Percentiles rank a stretch among this genome's conserved stretches.
These are phyloP conservation scores for Exserohilum turcica DNA, from an alignment of 2,329 filamentous ascomycete species.

Conservation along the genomic window DNA sequence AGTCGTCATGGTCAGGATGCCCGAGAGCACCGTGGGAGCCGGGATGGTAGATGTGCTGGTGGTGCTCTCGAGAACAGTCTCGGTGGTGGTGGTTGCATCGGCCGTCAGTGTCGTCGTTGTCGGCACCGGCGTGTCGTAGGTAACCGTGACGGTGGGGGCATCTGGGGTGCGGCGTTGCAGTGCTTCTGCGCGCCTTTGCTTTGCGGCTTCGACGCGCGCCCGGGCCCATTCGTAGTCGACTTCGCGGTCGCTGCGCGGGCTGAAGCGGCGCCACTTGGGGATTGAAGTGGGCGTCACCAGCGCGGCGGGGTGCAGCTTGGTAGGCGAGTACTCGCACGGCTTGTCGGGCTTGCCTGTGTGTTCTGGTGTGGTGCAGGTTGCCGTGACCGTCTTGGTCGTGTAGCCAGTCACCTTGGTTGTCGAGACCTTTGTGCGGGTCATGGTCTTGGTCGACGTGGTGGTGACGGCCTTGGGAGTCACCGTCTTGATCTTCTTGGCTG, in stretches of 20 bases:
- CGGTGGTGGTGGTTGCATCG: constrained; percentile 24
- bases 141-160: constrained; percentile 42
- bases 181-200: constrained; percentile 31
- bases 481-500: constrained; percentile 40
- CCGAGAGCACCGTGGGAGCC: constrained; percentile 44
- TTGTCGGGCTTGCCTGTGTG: constrained; percentile 41
- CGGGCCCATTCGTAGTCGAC: constrained; percentile 44
- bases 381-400: constrained; percentile 45
- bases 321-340: constrained; percentile 44
- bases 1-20: constrained; percentile 38
- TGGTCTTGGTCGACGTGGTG: constrained; percentile 29
- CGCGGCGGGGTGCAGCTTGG: constrained; percentile 38
- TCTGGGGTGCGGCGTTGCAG: constrained; percentile 44
- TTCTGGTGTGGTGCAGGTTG: constrained; percentile 46
- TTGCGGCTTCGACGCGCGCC: constrained; percentile 43
- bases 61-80: constrained; percentile 35
- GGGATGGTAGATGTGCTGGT: constrained; percentile 41
- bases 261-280: constrained; percentile 28
- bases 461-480: constrained; percentile 38
- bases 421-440: constrained; percentile 34
- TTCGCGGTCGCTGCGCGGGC: constrained; percentile 34
- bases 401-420: constrained; percentile 34
- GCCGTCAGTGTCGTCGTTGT: constrained; percentile 40
- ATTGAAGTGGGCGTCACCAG: constrained; percentile 35
- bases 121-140: constrained; percentile 34